These are phyloP conservation scores for Aspergillus sojae DNA, from an alignment of 2,329 filamentous ascomycete species.

Conservation along the genomic window DNA sequence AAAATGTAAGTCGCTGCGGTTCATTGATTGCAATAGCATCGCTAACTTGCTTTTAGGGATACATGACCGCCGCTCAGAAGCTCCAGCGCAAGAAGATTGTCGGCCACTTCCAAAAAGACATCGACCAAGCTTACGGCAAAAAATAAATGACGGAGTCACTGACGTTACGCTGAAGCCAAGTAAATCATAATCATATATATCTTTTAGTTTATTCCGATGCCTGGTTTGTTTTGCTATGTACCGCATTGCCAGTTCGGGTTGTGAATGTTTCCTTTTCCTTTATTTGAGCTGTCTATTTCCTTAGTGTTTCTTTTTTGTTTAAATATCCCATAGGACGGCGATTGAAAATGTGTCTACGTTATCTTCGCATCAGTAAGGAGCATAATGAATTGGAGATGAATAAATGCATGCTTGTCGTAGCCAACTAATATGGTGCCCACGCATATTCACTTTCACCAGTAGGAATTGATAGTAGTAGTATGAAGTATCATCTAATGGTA, in stretches of 20 bases:
- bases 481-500: neutral
- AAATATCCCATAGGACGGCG: constrained; percentile 1
- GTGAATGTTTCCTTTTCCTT: neutral
- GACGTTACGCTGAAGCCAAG: neutral
- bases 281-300: neutral
- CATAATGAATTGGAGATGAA: neutral
- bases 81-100: constrained; percentile 71
- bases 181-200: constrained; percentile 3
- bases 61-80: constrained; percentile 72
- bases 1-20: constrained; percentile 36
- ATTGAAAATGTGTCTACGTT: constrained; percentile 3
- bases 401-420: neutral
- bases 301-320: neutral
- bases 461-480: neutral
- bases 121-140: constrained; percentile 62
- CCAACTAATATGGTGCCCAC: neutral
- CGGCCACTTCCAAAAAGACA: constrained; percentile 62
- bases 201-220: constrained; percentile 13
- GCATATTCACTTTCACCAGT: neutral
- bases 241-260: neutral
- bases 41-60: constrained; percentile 49
- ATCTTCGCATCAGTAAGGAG: neutral
- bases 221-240: neutral
- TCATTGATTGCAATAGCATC: neutral
- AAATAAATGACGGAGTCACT: constrained; percentile 27